These are phyloP conservation scores for Cyclotella atomus DNA, from an alignment of 108 stramenopile species.

Conservation along the genomic window DNA sequence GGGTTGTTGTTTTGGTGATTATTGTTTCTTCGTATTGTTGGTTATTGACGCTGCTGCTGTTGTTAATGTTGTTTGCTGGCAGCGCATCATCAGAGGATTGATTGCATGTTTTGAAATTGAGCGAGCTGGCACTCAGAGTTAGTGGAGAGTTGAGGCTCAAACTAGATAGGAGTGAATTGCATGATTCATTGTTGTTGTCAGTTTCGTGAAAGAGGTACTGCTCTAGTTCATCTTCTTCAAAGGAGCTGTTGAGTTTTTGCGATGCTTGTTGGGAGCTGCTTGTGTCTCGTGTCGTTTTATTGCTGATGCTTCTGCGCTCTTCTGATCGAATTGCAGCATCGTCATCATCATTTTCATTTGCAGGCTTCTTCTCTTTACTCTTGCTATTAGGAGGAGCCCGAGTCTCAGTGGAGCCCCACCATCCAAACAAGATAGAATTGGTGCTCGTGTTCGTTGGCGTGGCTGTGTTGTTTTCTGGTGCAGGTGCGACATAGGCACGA, in stretches of 20 bases:
- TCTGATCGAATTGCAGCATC: not conserved
- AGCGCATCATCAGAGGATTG: too few relatives aligned
- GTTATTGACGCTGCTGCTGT: not conserved
- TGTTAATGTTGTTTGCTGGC: not conserved
- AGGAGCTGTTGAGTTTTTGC: not conserved
- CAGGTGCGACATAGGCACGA: not conserved
- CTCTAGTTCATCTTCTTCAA: constrained; percentile 2
- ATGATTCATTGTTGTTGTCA: not conserved
- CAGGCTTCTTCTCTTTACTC: too few relatives aligned
- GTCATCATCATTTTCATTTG: too few relatives aligned
- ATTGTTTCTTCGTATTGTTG: not conserved
- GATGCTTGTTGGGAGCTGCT: not conserved
- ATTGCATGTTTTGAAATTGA: too few relatives aligned
- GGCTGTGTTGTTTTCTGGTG: not conserved
- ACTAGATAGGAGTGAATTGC: not conserved
- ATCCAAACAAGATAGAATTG: constrained; percentile 3
- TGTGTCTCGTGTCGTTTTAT: not conserved
- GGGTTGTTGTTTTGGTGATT: constrained; percentile 17
- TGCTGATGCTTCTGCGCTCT: not conserved
- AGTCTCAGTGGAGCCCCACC: not conserved
- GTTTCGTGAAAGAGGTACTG: not conserved
- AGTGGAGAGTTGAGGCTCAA: not conserved
- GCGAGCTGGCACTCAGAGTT: too few relatives aligned
- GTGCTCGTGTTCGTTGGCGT: not conserved
- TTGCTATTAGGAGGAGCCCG: too few relatives aligned